Base-by-base conservation (phyloP, 805 yeast genomes). In the Millerozyma miso region DNA sequence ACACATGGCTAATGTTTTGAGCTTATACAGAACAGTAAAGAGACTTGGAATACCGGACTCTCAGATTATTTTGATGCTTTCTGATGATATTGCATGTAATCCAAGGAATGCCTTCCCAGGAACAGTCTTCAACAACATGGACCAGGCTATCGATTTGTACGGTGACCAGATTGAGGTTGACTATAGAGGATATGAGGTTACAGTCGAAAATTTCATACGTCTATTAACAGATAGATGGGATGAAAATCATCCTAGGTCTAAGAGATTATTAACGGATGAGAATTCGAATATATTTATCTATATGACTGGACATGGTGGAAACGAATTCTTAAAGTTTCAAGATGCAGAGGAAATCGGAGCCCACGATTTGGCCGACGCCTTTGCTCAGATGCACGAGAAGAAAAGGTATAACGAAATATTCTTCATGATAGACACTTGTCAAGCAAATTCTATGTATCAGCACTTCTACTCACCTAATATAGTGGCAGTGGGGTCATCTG, bases 281-380 rank as follows among this genome's bases (percentile, higher is more conserved):
- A 82, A 88, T 59, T 87, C 96, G 23, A 93, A 93, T 61, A 88
- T 93, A 39, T 87, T 93, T 63, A 85, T 93, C 19, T 93, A 93
- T 61, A 75, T 93, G 81, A 93, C 99, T 1, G 99, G 99, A 18
- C 99, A 93, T 63, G 99, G 99, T 18, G 99, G 99, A 40, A 88
- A 90, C 56, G 98, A 93, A 63, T 93, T 93, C 63, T 76, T 93
- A 55, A 93, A 93, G 65, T 93, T 93, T 63, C 99, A 93, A 67
- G 99, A 93, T 60, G 97, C 98, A 8, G 99, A 93, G 62, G 99
- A 93, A 57, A 89, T 93, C 44, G 89, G 96, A 1, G 82, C 96
- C 7, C 84, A 88, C 67, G 99, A 93, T 64, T 77, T 93, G 47
- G 98, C 99, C 1, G 96, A 93, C 65, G 98, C 98, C 2, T 88